phyloP scores from a whole-genome alignment of 108 stramenopile species.

The Craspedostauros australis region DNA sequence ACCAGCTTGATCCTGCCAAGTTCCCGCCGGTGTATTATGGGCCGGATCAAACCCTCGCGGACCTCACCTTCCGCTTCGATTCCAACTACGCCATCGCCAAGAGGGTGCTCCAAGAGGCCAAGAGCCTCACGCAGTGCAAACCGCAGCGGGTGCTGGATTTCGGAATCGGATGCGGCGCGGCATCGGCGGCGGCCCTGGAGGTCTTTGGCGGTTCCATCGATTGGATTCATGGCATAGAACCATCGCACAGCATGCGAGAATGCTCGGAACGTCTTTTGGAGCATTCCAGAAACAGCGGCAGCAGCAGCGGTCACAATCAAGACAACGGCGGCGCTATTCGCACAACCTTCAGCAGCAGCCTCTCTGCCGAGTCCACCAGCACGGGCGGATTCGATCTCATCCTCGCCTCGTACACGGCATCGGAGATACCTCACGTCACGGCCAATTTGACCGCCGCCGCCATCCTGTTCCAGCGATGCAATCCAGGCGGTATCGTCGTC shows the following conservation, averaged over 20 bases:
- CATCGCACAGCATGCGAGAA: constrained; percentile 67
- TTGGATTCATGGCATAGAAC: constrained; percentile 83
- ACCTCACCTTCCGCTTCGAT: constrained; percentile 44
- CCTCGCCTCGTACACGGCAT: constrained; percentile 55
- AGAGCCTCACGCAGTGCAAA: constrained; percentile 39
- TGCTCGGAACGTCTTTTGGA: constrained; percentile 45
- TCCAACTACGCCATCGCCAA: constrained; percentile 62
- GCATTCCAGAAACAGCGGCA: constrained; percentile 19
- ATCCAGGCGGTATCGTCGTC: constrained; percentile 60
- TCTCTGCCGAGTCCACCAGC: no score
- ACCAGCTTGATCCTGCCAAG: neutral
- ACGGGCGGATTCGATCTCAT: constrained; percentile 82
- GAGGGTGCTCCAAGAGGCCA: constrained; percentile 58
- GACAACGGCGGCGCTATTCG: no score
- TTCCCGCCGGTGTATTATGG: constrained; percentile 52
- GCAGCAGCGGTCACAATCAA: no score
- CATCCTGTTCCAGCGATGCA: constrained; percentile 63
- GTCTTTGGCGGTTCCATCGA: constrained; percentile 55
- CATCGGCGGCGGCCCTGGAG: constrained; percentile 65
- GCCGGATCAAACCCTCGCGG: constrained; percentile 57
- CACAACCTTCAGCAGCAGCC: no score
- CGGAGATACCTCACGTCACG: constrained; percentile 55
- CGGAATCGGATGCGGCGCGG: constrained; percentile 69
- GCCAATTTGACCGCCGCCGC: constrained; percentile 55
- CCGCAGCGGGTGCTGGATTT: constrained; percentile 67